Percentiles rank a stretch among this genome's conserved stretches.
These are phyloP conservation scores for Yamadazyma jaroonii DNA, from an alignment of 1,139 yeast species.

Conservation along the genomic window DNA sequence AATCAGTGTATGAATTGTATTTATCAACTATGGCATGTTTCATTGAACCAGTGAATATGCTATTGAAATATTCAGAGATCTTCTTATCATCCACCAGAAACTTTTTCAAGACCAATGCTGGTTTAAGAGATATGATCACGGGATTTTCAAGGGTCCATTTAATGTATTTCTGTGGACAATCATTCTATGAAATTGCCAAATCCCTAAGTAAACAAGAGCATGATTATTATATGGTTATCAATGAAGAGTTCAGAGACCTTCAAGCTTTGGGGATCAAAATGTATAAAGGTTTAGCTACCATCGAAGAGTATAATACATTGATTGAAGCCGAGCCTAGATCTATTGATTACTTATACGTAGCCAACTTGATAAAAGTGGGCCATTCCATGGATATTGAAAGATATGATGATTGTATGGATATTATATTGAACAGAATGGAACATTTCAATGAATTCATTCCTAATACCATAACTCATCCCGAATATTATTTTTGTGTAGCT, in stretches of 20 bases:
- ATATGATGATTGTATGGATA: no score
- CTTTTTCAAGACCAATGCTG: constrained; percentile 12
- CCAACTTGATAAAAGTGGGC: constrained; percentile 6
- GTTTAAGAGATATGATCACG: constrained; percentile 13
- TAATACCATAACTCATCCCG: no score
- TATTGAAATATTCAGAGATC: constrained; percentile 31
- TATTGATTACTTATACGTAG: constrained; percentile 10
- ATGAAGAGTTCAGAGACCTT: constrained; percentile 5
- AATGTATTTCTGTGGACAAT: constrained; percentile 18
- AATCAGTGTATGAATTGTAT: constrained; percentile 43
- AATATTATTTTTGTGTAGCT: no score
- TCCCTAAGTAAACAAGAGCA: constrained; percentile 7
- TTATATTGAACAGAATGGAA: no score
- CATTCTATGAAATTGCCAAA: constrained; percentile 9
- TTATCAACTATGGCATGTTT: constrained; percentile 42
- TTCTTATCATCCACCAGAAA: constrained; percentile 19
- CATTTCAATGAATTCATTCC: no score
- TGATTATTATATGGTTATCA: constrained; percentile 9
- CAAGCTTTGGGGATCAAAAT: constrained; percentile 15
- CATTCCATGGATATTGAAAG: not conserved
- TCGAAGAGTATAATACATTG: constrained; percentile 14
- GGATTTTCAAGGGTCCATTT: constrained; percentile 18
- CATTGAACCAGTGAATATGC: constrained; percentile 40
- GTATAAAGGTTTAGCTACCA: constrained; percentile 16
- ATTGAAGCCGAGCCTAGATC: constrained; percentile 5